Base-by-base conservation (phyloP, 2,329 filamentous ascomycete species). In the Fusarium proliferatum region DNA sequence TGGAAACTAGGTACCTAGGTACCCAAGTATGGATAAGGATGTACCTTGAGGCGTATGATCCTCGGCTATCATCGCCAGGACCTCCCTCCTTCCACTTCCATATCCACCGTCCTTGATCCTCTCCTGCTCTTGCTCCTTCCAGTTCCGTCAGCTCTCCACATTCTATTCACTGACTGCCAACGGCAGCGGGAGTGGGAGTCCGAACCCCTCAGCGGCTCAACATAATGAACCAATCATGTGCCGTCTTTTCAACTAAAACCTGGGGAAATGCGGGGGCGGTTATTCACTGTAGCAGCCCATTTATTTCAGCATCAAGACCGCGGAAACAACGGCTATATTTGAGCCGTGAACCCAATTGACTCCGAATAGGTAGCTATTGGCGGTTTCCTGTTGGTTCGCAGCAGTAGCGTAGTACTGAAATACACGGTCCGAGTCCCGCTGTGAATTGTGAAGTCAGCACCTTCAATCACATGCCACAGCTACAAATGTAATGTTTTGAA, bases 241-340 rank as follows among this genome's bases (percentile, higher is more conserved):
- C 9, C 23, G n/a, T 33, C 26, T 17, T 33, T n/a, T n/a, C 21
- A 39, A 30, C 48, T 5, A 15, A 55, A 76, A 77, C 61, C 76
- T 76, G 76, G 76, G 76, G 75, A 77, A 78, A 78, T 76, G 73
- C 69, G 76, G 76, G 76, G 73, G 67, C 55, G 49, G 58, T 26
- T 58, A 48, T 48, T 48, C 19, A 13, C 26, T 59, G 33, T 23
- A 42, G 36, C 42, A 57, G 19, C 46, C 63, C 21, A 28, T 42
- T 42, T 8, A 30, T 12, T 61, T 42, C 39, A 46, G 34, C 51
- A 38, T 52, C 45, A 26, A 63, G 26, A 11, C 53, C 64, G 28
- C 64, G 65, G 65, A 28, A 67, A 23, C 23, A 59, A n/a, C 65
- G 65, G 65, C 36, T 68, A 53, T 67, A 36, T 53, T 42, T 21